Percentiles rank a stretch among this genome's conserved stretches.
Conservation (phyloP, 2,329 filamentous ascomycete genomes). For the Aspergillus sp. region DNA sequence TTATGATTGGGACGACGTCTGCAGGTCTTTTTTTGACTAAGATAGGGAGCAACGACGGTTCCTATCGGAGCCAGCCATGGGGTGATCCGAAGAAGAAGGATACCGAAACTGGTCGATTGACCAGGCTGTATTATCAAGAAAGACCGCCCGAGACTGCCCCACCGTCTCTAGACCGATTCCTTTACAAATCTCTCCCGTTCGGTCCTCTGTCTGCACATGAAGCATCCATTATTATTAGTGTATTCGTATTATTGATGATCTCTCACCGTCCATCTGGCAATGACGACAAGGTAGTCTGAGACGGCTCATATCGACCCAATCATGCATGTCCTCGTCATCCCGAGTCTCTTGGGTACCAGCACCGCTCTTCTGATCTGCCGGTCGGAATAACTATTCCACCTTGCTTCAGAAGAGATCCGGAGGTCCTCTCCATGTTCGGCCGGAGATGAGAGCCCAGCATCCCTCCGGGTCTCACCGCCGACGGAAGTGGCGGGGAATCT, state of each 20-base stretch:
- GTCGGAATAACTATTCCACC: not conserved
- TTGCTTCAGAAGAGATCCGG: not conserved
- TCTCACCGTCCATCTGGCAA: not conserved
- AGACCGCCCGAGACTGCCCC: constrained; percentile 35
- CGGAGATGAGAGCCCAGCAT: too few relatives aligned
- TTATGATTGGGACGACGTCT: not conserved
- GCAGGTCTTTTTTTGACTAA: constrained; percentile 11
- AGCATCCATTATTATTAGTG: not conserved
- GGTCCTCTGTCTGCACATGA: not conserved
- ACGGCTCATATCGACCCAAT: constrained; percentile 13
- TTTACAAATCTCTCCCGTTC: constrained; percentile 20
- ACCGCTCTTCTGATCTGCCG: constrained; percentile 5
- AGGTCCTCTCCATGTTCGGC: too few relatives aligned
- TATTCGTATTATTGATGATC: not conserved
- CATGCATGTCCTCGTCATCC: not conserved
- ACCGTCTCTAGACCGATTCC: constrained; percentile 16
- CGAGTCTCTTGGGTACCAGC: not conserved
- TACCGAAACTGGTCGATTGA: constrained; percentile 37
- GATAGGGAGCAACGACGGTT: constrained; percentile 10
- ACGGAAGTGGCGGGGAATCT: not conserved
- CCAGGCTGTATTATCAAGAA: constrained; percentile 32
- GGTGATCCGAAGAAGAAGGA: constrained; percentile 36
- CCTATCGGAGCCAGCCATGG: constrained; percentile 15
- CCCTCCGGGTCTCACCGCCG: not conserved
- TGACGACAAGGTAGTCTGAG: constrained; percentile 8